A percentile compares a stretch with the other conserved stretches of the same genome.
phyloP scores from a whole-genome alignment of 208 protist genomes.

The Histomonas meleagridis region DNA sequence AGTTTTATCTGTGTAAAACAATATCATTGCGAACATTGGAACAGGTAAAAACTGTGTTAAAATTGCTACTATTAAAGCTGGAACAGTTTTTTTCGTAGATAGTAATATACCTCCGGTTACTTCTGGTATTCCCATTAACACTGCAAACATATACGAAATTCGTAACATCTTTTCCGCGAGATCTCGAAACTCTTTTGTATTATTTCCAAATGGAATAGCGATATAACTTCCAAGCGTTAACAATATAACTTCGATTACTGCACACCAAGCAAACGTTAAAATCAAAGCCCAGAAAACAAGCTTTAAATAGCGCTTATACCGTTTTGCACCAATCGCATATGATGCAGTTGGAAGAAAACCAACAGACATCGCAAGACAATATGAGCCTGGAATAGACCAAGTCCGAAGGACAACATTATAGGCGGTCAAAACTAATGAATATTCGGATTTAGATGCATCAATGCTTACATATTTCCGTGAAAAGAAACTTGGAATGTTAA shows the following conservation, averaged over 20 bases:
- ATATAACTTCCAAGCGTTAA: not conserved
- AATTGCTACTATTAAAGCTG: not conserved
- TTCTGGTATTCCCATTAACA: not conserved
- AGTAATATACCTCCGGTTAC: not conserved
- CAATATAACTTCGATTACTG: not conserved
- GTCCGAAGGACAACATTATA: not conserved
- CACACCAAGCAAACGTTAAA: not conserved
- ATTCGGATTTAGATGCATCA: not conserved
- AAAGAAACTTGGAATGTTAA: not conserved
- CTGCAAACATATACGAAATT: not conserved
- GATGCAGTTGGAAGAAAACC: not conserved
- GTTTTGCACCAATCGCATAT: not conserved
- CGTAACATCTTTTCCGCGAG: not conserved
- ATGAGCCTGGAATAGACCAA: not conserved
- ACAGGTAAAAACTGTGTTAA: not conserved
- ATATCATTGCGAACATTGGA: not conserved
- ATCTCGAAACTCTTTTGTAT: not conserved
- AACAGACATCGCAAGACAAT: not conserved
- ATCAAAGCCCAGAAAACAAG: not conserved
- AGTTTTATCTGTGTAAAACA: not conserved
- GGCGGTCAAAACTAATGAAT: not conserved
- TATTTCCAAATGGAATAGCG: not conserved
- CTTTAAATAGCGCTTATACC: not conserved
- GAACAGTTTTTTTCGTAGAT: not conserved
- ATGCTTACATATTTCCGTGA: not conserved